Evolutionary conservation across 1,139 yeast species (phyloP).

Genomic region (Yamadazyma pseudoaaseri): DNA sequence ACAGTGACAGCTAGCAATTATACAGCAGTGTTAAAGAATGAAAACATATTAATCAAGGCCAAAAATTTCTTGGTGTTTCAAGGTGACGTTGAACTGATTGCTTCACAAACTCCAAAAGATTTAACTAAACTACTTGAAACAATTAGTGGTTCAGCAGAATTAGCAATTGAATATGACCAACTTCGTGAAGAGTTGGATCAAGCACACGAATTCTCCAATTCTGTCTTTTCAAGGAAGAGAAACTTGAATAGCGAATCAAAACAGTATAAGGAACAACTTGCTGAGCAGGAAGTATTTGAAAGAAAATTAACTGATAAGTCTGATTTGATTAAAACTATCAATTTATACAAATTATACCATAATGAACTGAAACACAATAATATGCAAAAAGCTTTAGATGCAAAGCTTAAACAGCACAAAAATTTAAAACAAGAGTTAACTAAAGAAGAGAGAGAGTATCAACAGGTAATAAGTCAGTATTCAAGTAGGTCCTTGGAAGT

Average conservation of each 20-base stretch:
- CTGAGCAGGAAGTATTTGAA: constrained; percentile 71
- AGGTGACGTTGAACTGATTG: constrained; percentile 95
- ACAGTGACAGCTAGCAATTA: constrained; percentile 67
- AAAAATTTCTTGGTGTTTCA: constrained; percentile 92
- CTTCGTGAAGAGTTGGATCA: constrained; percentile 64
- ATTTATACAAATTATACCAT: constrained; percentile 69
- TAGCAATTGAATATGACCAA: constrained; percentile 63
- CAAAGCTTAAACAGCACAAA: constrained; percentile 28
- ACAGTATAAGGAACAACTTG: constrained; percentile 75
- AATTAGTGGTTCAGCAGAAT: constrained; percentile 78
- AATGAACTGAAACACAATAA: constrained; percentile 49
- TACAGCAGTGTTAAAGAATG: constrained; percentile 63
- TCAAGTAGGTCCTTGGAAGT: constrained; percentile 46
- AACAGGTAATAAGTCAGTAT: constrained; percentile 39
- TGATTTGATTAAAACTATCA: constrained; percentile 46
- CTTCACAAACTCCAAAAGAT: constrained; percentile 80
- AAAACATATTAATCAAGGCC: constrained; percentile 85
- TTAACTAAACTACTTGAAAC: constrained; percentile 75
- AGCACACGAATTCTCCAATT: constrained; percentile 64
- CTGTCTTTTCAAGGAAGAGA: constrained; percentile 70
- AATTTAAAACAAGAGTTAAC: constrained; percentile 23
- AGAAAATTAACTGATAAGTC: constrained; percentile 49
- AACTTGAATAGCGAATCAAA: constrained; percentile 73
- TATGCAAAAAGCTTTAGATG: constrained; percentile 23
- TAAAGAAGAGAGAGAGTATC: constrained; percentile 25